These are phyloP conservation scores for Botryosphaeria dothidea DNA, from an alignment of 2,329 filamentous ascomycete genomes.

Conservation along the genomic window DNA sequence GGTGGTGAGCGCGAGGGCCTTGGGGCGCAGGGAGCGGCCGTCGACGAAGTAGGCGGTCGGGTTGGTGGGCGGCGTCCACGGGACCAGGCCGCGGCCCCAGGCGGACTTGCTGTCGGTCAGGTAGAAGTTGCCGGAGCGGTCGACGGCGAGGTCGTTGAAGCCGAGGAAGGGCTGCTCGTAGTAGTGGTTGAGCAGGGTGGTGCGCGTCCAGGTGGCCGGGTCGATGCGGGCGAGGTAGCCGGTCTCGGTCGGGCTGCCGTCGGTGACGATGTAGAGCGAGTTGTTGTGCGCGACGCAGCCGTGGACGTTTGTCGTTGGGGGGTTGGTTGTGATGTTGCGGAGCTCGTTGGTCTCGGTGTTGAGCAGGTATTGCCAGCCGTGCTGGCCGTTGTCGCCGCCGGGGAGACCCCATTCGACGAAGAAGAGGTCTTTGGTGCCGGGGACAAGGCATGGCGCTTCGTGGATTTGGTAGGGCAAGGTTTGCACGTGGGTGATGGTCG, in stretches of 20 bases:
- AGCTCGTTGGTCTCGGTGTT: constrained; percentile 18
- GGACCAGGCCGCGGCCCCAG: constrained; percentile 19
- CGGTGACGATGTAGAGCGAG: constrained; percentile 21
- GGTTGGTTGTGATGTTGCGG: constrained; percentile 20
- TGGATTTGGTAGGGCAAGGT: constrained; percentile 22
- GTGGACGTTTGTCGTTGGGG: constrained; percentile 21
- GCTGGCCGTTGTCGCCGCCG: constrained; percentile 22
- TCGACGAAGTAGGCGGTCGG: constrained; percentile 20
- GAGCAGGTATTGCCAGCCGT: constrained; percentile 23
- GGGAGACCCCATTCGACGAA: constrained; percentile 23
- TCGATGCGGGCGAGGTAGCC: constrained; percentile 20
- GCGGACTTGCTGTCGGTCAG: constrained; percentile 23
- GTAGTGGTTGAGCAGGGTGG: constrained; percentile 21
- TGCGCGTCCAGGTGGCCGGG: constrained; percentile 19
- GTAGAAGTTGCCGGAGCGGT: constrained; percentile 22
- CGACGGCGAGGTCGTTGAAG: constrained; percentile 24
- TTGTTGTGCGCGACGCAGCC: constrained; percentile 20
- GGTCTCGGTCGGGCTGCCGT: constrained; percentile 19
- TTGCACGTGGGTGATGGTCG: constrained; percentile 21
- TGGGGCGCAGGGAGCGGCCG: constrained; percentile 21
- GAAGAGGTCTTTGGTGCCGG: constrained; percentile 21
- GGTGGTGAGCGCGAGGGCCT: constrained; percentile 20
- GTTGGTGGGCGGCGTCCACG: constrained; percentile 13
- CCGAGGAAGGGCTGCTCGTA: constrained; percentile 21
- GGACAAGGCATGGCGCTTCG: constrained; percentile 23